Evolutionary conservation across 176 grass and related monocot species (phyloP), one percentile per base, ranked within the genome.

Genomic region (Zoysia pacifica): DNA sequence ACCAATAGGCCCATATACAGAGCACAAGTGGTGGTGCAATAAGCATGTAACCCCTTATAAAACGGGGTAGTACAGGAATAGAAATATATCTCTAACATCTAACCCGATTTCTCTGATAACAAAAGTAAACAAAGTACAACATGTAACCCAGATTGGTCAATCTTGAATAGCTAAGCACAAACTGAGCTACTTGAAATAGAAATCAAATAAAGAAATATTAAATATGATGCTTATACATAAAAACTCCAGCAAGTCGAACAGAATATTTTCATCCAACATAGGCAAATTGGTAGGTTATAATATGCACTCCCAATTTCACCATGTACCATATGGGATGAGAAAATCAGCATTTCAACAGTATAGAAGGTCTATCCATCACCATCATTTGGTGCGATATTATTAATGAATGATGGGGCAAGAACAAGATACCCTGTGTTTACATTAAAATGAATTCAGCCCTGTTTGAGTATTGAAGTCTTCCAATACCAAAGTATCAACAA

Each of bases 211-310:
- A 48, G 3, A 5, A 3, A 52, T 38, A 45, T 45, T 19, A 7
- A 55, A 28, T 3, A 47, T 28, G 16, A 40, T 20, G 16, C n/a
- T 62, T 64, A 4, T 28, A 28, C 15, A 51, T 36, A 68, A 42
- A 14, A 79, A 6, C 3, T 41, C 3, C n/a, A 43, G 49, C 16
- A 43, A 67, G 36, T 6, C 48, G 42, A 68, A 54, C 10, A 40
- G 48, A 42, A 28, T 16, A 39, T 56, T 44, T 58, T 49, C 51
- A n/a, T 39, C 47, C 52, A 38, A 4, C 37, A 15, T 62, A 37
- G 40, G 20, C 28, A 58, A 58, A 47, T 56, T 46, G 67, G 61
- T 58, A 83, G 8, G 10, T 45, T 74, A 62, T 62, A 62, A 60
- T 41, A 35, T 52, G 11, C 35, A 67, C 41, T 67, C 16, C 42